These are phyloP conservation scores for Phalaenopsis aphrodite DNA, from an alignment of 106 monocot genomes.

Conservation along the genomic window DNA sequence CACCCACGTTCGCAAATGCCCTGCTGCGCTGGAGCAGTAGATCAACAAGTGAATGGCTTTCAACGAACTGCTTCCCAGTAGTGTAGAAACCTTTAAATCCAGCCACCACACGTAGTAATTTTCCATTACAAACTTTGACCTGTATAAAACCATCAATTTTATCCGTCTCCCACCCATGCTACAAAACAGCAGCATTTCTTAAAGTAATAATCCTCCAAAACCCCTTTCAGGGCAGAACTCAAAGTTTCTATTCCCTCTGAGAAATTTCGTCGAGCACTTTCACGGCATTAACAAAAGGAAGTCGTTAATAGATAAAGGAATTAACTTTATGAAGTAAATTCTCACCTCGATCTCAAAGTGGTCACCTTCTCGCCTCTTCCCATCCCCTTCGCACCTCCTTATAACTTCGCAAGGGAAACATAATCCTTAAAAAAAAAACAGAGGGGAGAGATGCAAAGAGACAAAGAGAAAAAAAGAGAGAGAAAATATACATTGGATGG, in stretches of 20 bases:
- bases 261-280: not conserved
- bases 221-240: not conserved
- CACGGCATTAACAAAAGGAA: not conserved
- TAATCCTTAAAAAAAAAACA: not conserved
- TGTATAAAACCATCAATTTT: slow-evolving; percentile 17
- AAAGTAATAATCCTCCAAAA: not conserved
- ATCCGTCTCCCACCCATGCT: not conserved
- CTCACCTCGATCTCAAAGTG: slow-evolving; percentile 81
- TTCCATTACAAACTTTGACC: slow-evolving; percentile 96
- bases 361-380: slow-evolving; percentile 55
- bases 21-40: slow-evolving; percentile 81
- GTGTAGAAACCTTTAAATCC: slow-evolving; percentile 66
- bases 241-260: not conserved
- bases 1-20: slow-evolving; percentile 74
- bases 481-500: slow-evolving; percentile 46
- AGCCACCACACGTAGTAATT: slow-evolving; percentile 50
- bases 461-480: not conserved
- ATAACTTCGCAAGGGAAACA: slow-evolving; percentile 41
- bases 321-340: not conserved
- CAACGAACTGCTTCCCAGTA: slow-evolving; percentile 40
- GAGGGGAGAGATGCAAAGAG: not conserved
- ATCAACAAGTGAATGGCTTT: slow-evolving; percentile 71
- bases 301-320: not conserved
- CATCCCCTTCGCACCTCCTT: slow-evolving; percentile 40
- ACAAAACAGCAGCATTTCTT: not conserved